These are phyloP conservation scores for Nigrograna mackinnonii DNA, from an alignment of 2,329 filamentous ascomycete genomes.

Conservation along the genomic window DNA sequence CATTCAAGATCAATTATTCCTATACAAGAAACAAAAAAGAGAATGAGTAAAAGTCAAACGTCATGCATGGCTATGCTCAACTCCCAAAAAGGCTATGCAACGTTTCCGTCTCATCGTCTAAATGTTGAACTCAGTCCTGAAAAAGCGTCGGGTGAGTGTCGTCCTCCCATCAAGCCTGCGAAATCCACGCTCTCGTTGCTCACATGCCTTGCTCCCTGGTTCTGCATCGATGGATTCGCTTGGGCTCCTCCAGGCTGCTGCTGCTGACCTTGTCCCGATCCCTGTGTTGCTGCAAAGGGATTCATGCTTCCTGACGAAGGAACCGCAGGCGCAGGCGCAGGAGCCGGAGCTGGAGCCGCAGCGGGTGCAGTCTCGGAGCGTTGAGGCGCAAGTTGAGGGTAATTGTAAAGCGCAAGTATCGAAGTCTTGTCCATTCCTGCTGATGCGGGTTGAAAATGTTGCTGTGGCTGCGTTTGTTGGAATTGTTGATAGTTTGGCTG, in stretches of 20 bases:
- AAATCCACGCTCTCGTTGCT: conserved; percentile 73
- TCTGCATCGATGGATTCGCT: conserved; percentile 15
- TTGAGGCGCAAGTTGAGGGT: conserved; percentile 57
- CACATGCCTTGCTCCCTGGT: conserved; percentile 43
- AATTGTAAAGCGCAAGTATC: conserved; percentile 76
- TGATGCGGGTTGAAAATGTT: conserved; percentile 17
- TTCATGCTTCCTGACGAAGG: conserved; percentile 55
- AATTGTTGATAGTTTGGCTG: conserved; percentile 24
- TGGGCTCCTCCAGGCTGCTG: neutral
- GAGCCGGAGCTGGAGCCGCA: conserved; percentile 19
- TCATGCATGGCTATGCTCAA: too few relatives aligned
- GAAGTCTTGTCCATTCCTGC: conserved; percentile 67
- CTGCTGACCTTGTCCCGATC: conserved; percentile 25
- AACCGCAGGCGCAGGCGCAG: conserved; percentile 22
- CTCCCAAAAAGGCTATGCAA: too few relatives aligned
- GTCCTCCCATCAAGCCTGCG: conserved; percentile 64
- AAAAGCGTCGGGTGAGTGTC: conserved; percentile 81
- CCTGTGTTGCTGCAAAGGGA: conserved; percentile 52
- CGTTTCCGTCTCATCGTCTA: conserved; percentile 21
- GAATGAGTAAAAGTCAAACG: too few relatives aligned
- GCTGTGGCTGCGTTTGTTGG: conserved; percentile 30
- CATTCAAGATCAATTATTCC: too few relatives aligned
- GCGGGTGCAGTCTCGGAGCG: conserved; percentile 40
- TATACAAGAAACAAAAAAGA: too few relatives aligned
- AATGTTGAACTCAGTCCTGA: conserved; percentile 69